Base-by-base conservation (phyloP, 176 grass and related monocot genomes). In the Triticum timopheevii region DNA sequence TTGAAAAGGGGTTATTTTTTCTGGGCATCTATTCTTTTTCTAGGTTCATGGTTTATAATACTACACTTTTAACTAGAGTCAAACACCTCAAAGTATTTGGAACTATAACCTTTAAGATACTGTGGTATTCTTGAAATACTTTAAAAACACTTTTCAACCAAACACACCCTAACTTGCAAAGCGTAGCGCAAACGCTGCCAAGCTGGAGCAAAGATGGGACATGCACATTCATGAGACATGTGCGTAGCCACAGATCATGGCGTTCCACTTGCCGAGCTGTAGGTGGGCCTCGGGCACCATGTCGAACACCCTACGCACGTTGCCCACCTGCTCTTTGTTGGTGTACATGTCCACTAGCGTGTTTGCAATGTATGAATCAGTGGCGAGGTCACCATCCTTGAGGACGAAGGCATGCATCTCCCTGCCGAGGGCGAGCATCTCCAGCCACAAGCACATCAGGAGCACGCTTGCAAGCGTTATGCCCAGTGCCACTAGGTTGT, bases 341-440 rank as follows among this genome's bases (percentile, higher is more conserved):
- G 93, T 82, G 84, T 95, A 95, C 96, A 98, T 90, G 72, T 95
- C 90, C 36, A 94, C 90, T 33, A 94, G 91, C 15, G 90, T 88
- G 81, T 92, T 94, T 20, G 86, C 93, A 17, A 95, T 88, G 86
- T 95, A 98, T 5, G 92, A 89, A 84, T 91, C 91, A 36, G 89
- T 74, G 13, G 88, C 49, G 76, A 98, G 81, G 4, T 88, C 78
- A 2, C 47, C 59, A 33, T 92, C 84, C 79, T 92, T 98, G 44
- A 94, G 59, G 27, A 88, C 83, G 27, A 67, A 67, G 22, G 96
- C 86, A 66, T 98, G 93, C 77, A 94, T 92, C 83, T 95, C 96
- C 82, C 81, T 45, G 45, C 91, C 90, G 10, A 83, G 4, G 45
- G 82, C 74, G 35, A 95, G 71, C 86, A 92, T 65, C 33, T 87